phyloP scores from a whole-genome alignment of 257 asterid species.

The Gynochthodes officinalis region DNA sequence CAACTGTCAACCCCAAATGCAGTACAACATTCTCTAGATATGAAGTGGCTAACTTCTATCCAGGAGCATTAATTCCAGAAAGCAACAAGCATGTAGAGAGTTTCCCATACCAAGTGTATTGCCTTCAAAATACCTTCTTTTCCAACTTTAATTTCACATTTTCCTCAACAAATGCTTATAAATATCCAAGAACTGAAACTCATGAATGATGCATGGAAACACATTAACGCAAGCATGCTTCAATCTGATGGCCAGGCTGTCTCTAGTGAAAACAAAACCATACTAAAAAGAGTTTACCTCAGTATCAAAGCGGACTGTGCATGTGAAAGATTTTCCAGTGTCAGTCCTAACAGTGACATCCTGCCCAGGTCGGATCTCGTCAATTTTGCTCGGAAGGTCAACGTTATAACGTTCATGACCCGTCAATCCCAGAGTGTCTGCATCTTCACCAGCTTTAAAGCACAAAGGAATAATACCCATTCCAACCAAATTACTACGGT shows the following conservation, averaged over 20 bases:
- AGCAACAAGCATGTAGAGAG: neutral
- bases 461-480: slow-evolving; percentile 95
- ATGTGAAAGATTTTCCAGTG: slow-evolving; percentile 74
- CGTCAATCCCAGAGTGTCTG: slow-evolving; percentile 80
- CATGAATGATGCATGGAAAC: neutral
- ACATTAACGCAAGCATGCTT: neutral
- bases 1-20: neutral
- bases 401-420: slow-evolving; percentile 88
- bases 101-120: neutral
- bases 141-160: no score
- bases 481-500: slow-evolving; percentile 92
- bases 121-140: neutral
- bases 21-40: neutral
- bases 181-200: neutral
- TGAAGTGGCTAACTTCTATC: neutral
- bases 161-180: neutral
- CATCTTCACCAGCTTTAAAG: slow-evolving; percentile 95
- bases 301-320: slow-evolving; percentile 85
- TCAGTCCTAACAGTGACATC: slow-evolving; percentile 68
- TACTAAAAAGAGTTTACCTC: slow-evolving; percentile 48
- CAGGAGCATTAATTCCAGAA: neutral
- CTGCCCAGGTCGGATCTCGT: slow-evolving; percentile 91
- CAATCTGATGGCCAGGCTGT: neutral
- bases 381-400: slow-evolving; percentile 72
- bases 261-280: neutral